These are phyloP conservation scores for Hyphopichia pseudoburtonii DNA, from an alignment of 1,139 yeast species.

Conservation along the genomic window DNA sequence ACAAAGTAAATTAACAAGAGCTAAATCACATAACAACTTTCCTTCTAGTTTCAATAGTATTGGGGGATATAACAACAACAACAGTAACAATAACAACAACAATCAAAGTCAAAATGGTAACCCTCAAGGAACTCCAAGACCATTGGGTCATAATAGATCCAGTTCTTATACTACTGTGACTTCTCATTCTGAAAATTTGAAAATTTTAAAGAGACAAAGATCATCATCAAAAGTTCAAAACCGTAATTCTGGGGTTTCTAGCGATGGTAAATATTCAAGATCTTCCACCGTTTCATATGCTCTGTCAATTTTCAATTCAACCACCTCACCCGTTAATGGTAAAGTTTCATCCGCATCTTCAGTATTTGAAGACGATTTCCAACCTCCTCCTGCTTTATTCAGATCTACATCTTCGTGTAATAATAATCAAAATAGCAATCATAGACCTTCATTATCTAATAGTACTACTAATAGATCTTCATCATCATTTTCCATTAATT, in stretches of 20 bases:
- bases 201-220: conserved; percentile 38
- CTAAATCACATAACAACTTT: conserved; percentile 32
- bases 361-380: conserved; percentile 23
- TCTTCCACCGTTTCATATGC: conserved; percentile 24
- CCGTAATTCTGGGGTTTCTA: background rate
- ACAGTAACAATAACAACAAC: background rate
- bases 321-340: conserved; percentile 6
- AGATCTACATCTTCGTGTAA: conserved; percentile 13
- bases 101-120: too few relatives aligned
- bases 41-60: too few relatives aligned
- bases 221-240: conserved; percentile 18
- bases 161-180: conserved; percentile 34
- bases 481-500: conserved; percentile 23
- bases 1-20: conserved; percentile 50
- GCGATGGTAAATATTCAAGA: conserved; percentile 2
- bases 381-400: conserved; percentile 36
- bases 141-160: conserved; percentile 23
- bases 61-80: background rate
- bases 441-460: conserved; percentile 22
- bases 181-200: conserved; percentile 29
- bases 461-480: conserved; percentile 16
- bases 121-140: conserved; percentile 4
- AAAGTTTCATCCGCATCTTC: conserved; percentile 1
- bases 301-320: conserved; percentile 18
- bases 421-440: conserved; percentile 4